These are phyloP conservation scores for Apophysomyces sp. DNA, from an alignment of 371 early-diverging fungal species.

Conservation along the genomic window DNA sequence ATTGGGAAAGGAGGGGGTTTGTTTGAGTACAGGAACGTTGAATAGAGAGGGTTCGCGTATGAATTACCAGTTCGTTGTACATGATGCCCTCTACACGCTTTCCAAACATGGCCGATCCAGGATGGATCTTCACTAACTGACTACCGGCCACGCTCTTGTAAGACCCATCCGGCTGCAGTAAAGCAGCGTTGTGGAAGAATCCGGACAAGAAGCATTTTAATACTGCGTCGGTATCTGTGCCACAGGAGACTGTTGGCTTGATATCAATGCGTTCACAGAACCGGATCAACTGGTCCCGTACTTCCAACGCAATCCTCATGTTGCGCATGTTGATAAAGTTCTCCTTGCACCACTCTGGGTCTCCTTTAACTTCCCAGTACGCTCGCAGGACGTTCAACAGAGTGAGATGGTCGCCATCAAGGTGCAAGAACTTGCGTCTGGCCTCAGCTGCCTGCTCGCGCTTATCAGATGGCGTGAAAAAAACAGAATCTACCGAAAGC, in stretches of 20 bases:
- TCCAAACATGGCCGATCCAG: constrained; percentile 81
- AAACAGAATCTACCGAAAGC: constrained; percentile 89
- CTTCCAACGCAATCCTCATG: constrained; percentile 85
- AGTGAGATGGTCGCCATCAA: constrained; percentile 93
- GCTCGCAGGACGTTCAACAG: constrained; percentile 80
- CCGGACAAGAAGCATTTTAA: constrained; percentile 89
- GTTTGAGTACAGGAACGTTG: not conserved
- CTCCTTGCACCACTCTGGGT: constrained; percentile 86
- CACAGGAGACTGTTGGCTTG: constrained; percentile 63
- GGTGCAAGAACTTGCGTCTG: constrained; percentile 68
- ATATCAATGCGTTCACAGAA: constrained; percentile 75
- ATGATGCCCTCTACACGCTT: constrained; percentile 78
- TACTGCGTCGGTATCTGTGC: constrained; percentile 69
- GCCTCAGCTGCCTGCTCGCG: constrained; percentile 86
- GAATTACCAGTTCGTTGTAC: constrained; percentile 86
- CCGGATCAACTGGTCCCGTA: constrained; percentile 80
- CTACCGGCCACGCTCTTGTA: constrained; percentile 78
- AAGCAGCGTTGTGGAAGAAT: constrained; percentile 86
- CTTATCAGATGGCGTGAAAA: constrained; percentile 84
- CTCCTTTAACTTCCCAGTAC: constrained; percentile 74
- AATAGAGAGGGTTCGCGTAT: not conserved
- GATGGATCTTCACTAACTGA: constrained; percentile 85
- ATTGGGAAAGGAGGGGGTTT: not conserved
- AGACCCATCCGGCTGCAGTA: constrained; percentile 86
- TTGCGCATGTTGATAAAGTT: constrained; percentile 87